A percentile compares a stretch with the other conserved stretches of the same genome.
These are phyloP conservation scores for Aspergillus hortae DNA, from an alignment of 2,329 filamentous ascomycete species.

Conservation along the genomic window DNA sequence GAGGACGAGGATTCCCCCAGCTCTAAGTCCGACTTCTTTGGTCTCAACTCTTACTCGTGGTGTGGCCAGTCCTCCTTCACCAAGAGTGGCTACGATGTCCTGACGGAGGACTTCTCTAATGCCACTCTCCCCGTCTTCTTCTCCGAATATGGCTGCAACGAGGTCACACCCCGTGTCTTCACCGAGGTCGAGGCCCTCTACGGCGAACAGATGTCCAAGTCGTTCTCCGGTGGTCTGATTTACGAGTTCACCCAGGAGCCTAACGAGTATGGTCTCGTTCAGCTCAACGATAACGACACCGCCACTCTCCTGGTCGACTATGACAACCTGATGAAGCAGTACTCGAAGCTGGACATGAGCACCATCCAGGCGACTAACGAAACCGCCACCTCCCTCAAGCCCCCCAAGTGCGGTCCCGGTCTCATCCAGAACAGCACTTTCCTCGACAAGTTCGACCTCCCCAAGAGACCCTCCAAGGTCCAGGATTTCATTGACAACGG, in stretches of 20 bases:
- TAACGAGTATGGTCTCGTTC: constrained; percentile 56
- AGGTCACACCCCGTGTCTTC: constrained; percentile 55
- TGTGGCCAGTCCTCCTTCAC: constrained; percentile 57
- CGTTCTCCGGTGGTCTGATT: constrained; percentile 56
- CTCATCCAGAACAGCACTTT: constrained; percentile 68
- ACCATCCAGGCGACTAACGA: constrained; percentile 62
- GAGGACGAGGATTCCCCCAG: constrained; percentile 45
- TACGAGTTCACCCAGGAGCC: constrained; percentile 50
- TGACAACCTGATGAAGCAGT: constrained; percentile 71
- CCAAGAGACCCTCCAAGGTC: constrained; percentile 63
- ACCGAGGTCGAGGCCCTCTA: constrained; percentile 61
- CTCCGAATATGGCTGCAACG: constrained; percentile 65
- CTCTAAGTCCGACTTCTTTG: constrained; percentile 62
- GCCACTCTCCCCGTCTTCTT: constrained; percentile 62
- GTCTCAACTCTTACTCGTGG: constrained; percentile 67
- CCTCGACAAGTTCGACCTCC: constrained; percentile 75
- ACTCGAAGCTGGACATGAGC: constrained; percentile 68
- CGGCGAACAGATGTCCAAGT: constrained; percentile 55
- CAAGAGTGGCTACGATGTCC: constrained; percentile 52
- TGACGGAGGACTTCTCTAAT: constrained; percentile 58
- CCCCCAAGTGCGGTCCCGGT: constrained; percentile 62
- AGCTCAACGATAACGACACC: constrained; percentile 56
- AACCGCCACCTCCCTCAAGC: constrained; percentile 49
- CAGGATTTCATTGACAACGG: constrained; percentile 73
- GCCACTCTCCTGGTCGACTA: constrained; percentile 62